Evolutionary conservation across 768 basidiomycete species (phyloP).

Genomic region (Tulasnella sp.): DNA sequence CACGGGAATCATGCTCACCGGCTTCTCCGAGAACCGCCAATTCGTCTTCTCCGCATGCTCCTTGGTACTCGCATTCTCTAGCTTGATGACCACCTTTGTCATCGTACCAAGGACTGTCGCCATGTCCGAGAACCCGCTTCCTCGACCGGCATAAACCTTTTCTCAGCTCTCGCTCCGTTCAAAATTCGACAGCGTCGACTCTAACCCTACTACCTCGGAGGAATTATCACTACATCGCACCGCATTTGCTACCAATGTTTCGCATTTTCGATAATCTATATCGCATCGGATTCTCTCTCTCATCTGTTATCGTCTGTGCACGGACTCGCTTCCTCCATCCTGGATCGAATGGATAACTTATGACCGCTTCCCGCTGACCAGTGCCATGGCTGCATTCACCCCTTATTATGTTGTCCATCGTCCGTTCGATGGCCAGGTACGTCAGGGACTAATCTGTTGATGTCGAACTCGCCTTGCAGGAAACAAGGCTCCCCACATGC

Average conservation of each 20-base stretch:
- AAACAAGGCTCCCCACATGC: too few species aligned
- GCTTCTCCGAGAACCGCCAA: slow-evolving; percentile 55
- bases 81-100: slow-evolving; percentile 48
- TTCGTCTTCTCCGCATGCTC: slow-evolving; percentile 54
- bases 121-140: background rate
- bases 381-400: background rate
- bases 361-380: background rate
- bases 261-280: background rate
- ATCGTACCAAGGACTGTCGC: slow-evolving; percentile 28
- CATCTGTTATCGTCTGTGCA: background rate
- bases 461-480: too few species aligned
- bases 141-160: background rate
- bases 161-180: background rate
- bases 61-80: slow-evolving; percentile 48
- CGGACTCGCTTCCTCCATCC: background rate
- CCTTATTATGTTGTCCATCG: background rate
- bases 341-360: background rate
- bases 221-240: background rate
- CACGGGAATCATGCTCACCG: slow-evolving; percentile 58
- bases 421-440: background rate
- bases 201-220: background rate
- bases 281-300: background rate
- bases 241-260: background rate
- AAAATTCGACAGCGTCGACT: background rate
- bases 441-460: too few species aligned